These are phyloP conservation scores for Paramecium sexaurelia DNA, from an alignment of 73 alveolate species.

Conservation along the genomic window DNA sequence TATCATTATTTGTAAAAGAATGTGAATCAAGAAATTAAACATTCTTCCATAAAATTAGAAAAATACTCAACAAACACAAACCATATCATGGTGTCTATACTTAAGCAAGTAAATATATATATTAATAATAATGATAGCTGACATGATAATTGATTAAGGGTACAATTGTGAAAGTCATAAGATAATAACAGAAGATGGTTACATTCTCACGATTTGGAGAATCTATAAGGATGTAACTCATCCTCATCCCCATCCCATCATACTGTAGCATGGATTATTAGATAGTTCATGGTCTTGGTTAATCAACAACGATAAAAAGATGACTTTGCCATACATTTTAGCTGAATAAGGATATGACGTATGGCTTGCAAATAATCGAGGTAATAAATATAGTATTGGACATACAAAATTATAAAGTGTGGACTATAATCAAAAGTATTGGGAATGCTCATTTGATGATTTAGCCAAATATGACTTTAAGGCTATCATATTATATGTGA, in stretches of 20 bases:
- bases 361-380: constrained; percentile 92
- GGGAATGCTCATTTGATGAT: constrained; percentile 45
- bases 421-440: background rate
- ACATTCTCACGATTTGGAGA: constrained; percentile 90
- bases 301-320: constrained; percentile 69
- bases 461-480: constrained; percentile 41
- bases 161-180: constrained; percentile 86
- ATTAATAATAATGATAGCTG: constrained; percentile 44
- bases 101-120: background rate
- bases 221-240: constrained; percentile 60
- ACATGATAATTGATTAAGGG: constrained; percentile 79
- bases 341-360: constrained; percentile 88
- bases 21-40: background rate
- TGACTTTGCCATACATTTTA: constrained; percentile 77
- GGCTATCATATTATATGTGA: background rate
- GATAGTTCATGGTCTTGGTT: constrained; percentile 90
- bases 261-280: constrained; percentile 86
- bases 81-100: constrained; percentile 22
- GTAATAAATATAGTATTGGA: constrained; percentile 61
- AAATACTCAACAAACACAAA: background rate
- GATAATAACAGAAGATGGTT: constrained; percentile 90
- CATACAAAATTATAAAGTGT: background rate
- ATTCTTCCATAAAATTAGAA: background rate
- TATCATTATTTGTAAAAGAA: constrained; percentile 10
- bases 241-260: background rate